Evolutionary conservation across 805 yeast genomes (phyloP).

Genomic region (Pichia californica): DNA sequence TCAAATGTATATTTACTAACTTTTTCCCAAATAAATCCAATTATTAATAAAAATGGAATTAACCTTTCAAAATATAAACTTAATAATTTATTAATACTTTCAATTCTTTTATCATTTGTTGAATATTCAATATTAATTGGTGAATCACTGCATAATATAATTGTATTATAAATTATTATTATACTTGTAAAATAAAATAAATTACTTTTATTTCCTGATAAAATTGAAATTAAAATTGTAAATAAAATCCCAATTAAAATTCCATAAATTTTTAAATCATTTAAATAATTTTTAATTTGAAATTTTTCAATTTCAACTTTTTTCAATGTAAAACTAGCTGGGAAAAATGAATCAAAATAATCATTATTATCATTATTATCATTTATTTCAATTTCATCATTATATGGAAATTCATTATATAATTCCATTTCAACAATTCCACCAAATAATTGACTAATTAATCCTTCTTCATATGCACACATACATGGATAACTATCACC

Average conservation of each 20-base stretch:
- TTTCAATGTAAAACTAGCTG: conserved; percentile 65
- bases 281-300: neutral
- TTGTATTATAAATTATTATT: conserved; percentile 70
- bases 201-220: conserved; percentile 25
- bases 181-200: conserved; percentile 39
- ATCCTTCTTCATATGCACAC: conserved; percentile 83
- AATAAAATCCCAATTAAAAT: neutral
- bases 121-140: conserved; percentile 57
- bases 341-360: conserved; percentile 37
- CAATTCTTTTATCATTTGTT: conserved; percentile 26
- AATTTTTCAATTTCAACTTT: conserved; percentile 31
- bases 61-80: conserved; percentile 66
- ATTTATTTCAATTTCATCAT: neutral
- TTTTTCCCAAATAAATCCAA: neutral
- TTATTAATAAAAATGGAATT: conserved; percentile 45
- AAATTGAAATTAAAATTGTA: neutral
- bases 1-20: neutral
- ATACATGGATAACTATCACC: conserved; percentile 89
- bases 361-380: neutral
- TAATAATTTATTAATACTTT: neutral
- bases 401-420: conserved; percentile 31
- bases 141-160: conserved; percentile 51
- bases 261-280: neutral
- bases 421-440: conserved; percentile 49
- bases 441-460: conserved; percentile 65